Percentiles rank a stretch among this genome's conserved stretches.
Evolutionary conservation across 768 basidiomycete genomes (phyloP).

Genomic region (Pholiota microspora): DNA sequence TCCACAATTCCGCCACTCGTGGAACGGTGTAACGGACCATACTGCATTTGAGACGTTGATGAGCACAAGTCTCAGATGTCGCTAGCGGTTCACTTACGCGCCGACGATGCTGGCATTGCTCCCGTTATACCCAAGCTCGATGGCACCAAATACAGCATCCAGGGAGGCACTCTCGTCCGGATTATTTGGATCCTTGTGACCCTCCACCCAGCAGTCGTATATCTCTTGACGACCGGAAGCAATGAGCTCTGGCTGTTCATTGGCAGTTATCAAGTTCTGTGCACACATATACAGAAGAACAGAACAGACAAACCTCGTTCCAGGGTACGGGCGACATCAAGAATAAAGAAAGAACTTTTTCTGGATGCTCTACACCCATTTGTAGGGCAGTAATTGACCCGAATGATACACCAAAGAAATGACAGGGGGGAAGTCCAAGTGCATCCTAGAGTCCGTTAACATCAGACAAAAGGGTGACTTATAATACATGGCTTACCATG

Average conservation of each 20-base stretch:
- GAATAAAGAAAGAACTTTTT: constrained; percentile 32
- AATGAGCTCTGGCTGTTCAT: constrained; percentile 32
- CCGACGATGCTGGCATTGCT: constrained; percentile 17
- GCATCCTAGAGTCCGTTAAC: constrained; percentile 26
- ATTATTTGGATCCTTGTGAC: constrained; percentile 17
- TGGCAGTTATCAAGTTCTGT: too few species aligned
- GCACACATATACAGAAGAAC: neutral
- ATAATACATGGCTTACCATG: neutral
- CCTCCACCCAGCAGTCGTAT: constrained; percentile 28
- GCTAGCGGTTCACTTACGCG: constrained; percentile 23
- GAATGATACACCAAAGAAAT: constrained; percentile 36
- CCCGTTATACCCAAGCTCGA: constrained; percentile 32
- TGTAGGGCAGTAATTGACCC: constrained; percentile 33
- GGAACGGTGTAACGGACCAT: constrained; percentile 22
- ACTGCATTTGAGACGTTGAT: too few species aligned
- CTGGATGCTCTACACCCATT: constrained; percentile 29
- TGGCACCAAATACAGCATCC: constrained; percentile 26
- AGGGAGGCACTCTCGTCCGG: constrained; percentile 22
- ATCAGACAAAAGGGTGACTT: neutral
- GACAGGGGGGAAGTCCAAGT: constrained; percentile 33
- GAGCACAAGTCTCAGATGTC: too few species aligned
- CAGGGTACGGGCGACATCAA: constrained; percentile 34
- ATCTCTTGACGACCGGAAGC: constrained; percentile 35
- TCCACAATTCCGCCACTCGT: constrained; percentile 23
- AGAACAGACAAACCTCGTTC: constrained; percentile 26